Evolutionary conservation across 2,329 filamentous ascomycete genomes (phyloP), one percentile per base, ranked within the genome.

Genomic region (Aspergillus ochraceoroseus): DNA sequence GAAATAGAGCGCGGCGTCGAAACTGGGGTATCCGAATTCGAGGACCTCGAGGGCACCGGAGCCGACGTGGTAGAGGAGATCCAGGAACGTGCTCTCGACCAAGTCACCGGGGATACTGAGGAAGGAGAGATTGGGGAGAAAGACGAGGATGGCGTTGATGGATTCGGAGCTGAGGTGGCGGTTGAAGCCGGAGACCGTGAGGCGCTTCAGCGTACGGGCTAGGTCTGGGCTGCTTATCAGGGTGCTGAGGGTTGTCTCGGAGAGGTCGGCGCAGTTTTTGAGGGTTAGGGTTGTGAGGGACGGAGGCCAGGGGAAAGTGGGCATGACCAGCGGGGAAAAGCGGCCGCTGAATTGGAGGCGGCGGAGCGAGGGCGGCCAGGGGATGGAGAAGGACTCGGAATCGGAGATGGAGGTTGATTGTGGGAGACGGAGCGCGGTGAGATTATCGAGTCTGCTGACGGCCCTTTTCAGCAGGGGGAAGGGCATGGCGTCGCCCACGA

Each of bases 401-500:
- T 41, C 23, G 36, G 41, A 49, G 35, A 59, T 46, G 38, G 43
- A 44, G 35, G 48, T 56, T 34, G 51, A 57, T 7, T 45, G 43
- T 1, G 72, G 73, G 11, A 77, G 63, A 32, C 63, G 65, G 6
- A 81, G 63, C 2, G 60, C 58, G 4, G 55, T 54, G 4, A 81
- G 62, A 5, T 62, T 58, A 2, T 52, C 25, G 13, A 81, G 64
- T 18, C 66, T 58, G n/a, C 63, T 62, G 5, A 79, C 56, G 0
- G 74, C 70, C 32, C 70, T 70, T 46, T 75, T 71, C 9, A 82
- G 63, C 3, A 64, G 60, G 15, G 65, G 56, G 46, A 77, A 68
- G 4, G 61, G 60, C 19, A 79, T 70, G 1, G 66, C 60, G 41
- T 77, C 74, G 8, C 62, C 66, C 5, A 80, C 71, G 2, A 76